Evolutionary conservation across 1,284 basidiomycete genomes (phyloP).

Genomic region (Tausonia pullulans): DNA sequence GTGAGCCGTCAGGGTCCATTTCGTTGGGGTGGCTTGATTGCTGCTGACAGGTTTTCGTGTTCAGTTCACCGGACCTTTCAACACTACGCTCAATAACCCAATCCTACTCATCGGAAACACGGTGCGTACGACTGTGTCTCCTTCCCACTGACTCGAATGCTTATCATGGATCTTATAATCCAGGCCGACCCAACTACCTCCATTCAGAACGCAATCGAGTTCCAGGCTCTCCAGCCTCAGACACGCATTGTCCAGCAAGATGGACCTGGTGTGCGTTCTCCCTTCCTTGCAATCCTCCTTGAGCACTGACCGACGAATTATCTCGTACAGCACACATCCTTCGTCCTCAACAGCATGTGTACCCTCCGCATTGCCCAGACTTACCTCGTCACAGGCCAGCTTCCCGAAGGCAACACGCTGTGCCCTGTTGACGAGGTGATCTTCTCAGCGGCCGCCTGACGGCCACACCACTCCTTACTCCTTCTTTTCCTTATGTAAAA

Average conservation of each 20-base stretch:
- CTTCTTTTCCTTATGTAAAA: no score
- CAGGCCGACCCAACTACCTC: not conserved
- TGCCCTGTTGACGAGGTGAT: not conserved
- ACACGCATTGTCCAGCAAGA: not conserved
- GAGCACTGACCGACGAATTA: not conserved
- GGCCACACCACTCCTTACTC: no score
- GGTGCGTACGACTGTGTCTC: conserved; percentile 13
- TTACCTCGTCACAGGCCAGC: not conserved
- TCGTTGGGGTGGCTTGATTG: not conserved
- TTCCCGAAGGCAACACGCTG: not conserved
- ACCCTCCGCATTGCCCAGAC: not conserved
- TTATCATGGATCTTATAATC: no score
- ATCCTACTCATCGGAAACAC: conserved; percentile 29
- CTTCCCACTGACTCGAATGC: not conserved
- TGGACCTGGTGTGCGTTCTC: not conserved
- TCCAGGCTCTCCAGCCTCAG: not conserved
- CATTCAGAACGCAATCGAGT: not conserved
- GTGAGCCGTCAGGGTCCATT: not conserved
- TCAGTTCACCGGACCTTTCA: conserved; percentile 28
- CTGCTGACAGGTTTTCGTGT: conserved; percentile 10
- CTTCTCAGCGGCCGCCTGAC: not conserved
- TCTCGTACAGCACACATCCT: not conserved
- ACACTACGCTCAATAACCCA: conserved; percentile 25
- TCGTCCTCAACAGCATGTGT: not conserved
- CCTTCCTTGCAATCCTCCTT: not conserved